A percentile compares a stretch with the other conserved stretches of the same genome.
Evolutionary conservation across 2,329 filamentous ascomycete genomes (phyloP).

Genomic region (Verticillium alfalfae): DNA sequence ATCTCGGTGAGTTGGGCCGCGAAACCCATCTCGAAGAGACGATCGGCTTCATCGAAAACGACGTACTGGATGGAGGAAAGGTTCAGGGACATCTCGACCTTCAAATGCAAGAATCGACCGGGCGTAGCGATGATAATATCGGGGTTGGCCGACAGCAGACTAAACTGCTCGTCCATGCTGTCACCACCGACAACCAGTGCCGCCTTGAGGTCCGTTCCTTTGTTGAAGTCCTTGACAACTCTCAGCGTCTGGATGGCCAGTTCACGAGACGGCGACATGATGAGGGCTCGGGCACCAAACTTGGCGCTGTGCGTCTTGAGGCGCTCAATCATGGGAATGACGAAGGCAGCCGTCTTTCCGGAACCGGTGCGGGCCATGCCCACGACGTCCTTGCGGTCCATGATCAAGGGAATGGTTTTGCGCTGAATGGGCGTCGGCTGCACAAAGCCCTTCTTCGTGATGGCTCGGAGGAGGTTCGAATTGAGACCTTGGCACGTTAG

Average conservation of each 20-base stretch:
- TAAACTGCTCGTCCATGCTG: conserved; percentile 91
- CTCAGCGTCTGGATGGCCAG: conserved; percentile 91
- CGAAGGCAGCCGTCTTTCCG: conserved; percentile 96
- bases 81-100: conserved; percentile 92
- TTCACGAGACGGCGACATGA: conserved; percentile 90
- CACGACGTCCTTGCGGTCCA: conserved; percentile 91
- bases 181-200: conserved; percentile 91
- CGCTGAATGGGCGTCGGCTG: conserved; percentile 96
- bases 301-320: conserved; percentile 82
- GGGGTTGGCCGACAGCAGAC: conserved; percentile 86
- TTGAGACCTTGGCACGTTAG: conserved; percentile 55
- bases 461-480: conserved; percentile 79
- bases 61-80: conserved; percentile 89
- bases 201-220: conserved; percentile 86
- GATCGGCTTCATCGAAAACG: conserved; percentile 95
- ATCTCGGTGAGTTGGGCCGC: conserved; percentile 90
- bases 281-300: conserved; percentile 79
- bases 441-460: conserved; percentile 88
- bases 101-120: conserved; percentile 90
- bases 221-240: conserved; percentile 89
- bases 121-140: conserved; percentile 97
- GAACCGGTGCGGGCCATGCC: conserved; percentile 99
- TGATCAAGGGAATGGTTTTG: conserved; percentile 87
- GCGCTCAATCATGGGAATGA: conserved; percentile 96
- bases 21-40: conserved; percentile 98